Conservation (phyloP, 768 basidiomycete species). For the Boletus rufocinnamomeus region DNA sequence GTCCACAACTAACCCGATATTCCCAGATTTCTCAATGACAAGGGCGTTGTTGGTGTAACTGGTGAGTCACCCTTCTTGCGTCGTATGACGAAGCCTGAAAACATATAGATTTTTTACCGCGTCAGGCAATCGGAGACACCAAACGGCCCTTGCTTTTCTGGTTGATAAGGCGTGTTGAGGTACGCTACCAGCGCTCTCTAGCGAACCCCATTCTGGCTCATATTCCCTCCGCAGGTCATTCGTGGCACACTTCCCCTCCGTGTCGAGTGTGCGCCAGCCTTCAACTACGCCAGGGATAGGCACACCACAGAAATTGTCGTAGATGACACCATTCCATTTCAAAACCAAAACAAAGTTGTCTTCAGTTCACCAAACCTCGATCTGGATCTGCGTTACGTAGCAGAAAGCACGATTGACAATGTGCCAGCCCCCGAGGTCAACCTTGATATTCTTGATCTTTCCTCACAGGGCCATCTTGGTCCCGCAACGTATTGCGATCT, state of each 20-base stretch:
- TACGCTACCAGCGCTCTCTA: slow-evolving; percentile 18
- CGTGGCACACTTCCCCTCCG: slow-evolving; percentile 78
- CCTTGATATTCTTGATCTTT: slow-evolving; percentile 64
- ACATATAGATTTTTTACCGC: slow-evolving; percentile 73
- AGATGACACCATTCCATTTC: slow-evolving; percentile 46
- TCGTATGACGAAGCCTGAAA: slow-evolving; percentile 8
- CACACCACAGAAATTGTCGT: slow-evolving; percentile 65
- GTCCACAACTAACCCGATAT: not conserved
- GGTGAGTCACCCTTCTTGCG: slow-evolving; percentile 41
- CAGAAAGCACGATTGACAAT: slow-evolving; percentile 56
- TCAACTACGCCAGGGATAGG: slow-evolving; percentile 84
- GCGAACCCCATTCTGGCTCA: not conserved
- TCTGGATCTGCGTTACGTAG: slow-evolving; percentile 78
- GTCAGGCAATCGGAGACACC: slow-evolving; percentile 43
- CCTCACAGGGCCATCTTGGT: slow-evolving; percentile 74
- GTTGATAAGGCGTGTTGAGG: slow-evolving; percentile 83
- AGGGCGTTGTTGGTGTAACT: slow-evolving; percentile 84
- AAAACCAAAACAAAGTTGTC: slow-evolving; percentile 55
- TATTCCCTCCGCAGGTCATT: slow-evolving; percentile 49
- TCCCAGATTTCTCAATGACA: slow-evolving; percentile 75
- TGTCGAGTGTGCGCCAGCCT: slow-evolving; percentile 93
- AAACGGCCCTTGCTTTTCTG: slow-evolving; percentile 75
- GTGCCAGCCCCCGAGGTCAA: slow-evolving; percentile 53
- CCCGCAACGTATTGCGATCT: slow-evolving; percentile 60
- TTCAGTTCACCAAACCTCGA: slow-evolving; percentile 60